Base-by-base conservation (phyloP, 345 rosid genomes). In the Rhizophora apiculata region DNA sequence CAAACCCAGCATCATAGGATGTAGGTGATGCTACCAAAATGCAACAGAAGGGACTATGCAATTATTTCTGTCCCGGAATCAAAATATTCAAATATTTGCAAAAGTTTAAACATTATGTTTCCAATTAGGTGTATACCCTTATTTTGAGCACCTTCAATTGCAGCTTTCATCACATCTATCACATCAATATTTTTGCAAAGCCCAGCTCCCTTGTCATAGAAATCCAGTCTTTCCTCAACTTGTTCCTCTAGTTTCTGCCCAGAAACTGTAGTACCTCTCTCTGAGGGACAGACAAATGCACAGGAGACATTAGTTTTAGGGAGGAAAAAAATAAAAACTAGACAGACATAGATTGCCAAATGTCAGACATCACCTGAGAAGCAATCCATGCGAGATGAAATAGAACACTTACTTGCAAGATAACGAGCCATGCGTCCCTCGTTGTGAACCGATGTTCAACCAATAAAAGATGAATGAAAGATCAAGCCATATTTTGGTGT, bases 371-470 rank as follows among this genome's bases (percentile, higher is more conserved):
- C 82, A 90, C 98, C 99, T 13, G 98, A 72, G 71, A 95, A 95
- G 74, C 98, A 89, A 77, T 95, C 98, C 6, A 92, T 95, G 53
- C 97, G 85, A 51, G 97, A 87, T 55, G 98, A 98, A 67, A 95
- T 86, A 10, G 98, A 95, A 71, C 97, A 92, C 77, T 95, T 92
- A 75, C 90, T 95, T 32, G 99, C 98, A 32, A 95, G 89, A 82
- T 76, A 90, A 52, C 97, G 98, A 74, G 99, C 98, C 85, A 95
- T 89, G 66, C 97, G 90, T 1, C 99, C 99, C 83, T 95, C 90
- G 83, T 95, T 95, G 63, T 81, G 84, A 16, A 96, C 87, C 72
- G 94, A 80, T 60, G 97, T 96, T 65, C 97, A 87, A 4, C 98
- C 96, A 62, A 90, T 95, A 75, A 90, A 92, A 60, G 98, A 88